A percentile compares a stretch with the other conserved stretches of the same genome.
Conservation (phyloP, 805 yeast species). For the Candida argentea region DNA sequence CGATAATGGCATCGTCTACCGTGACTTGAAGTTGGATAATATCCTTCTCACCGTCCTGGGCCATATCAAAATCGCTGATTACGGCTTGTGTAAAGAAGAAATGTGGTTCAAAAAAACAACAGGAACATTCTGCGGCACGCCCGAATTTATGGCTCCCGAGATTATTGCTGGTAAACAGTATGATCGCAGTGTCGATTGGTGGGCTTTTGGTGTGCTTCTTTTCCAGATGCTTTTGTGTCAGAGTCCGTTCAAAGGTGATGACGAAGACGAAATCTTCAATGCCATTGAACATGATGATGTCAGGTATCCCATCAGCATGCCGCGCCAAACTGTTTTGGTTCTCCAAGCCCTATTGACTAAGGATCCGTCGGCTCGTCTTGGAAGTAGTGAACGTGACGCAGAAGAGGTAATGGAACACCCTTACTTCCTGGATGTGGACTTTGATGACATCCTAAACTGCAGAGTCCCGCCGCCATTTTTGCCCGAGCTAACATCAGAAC, state of each 20-base stretch:
- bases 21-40: slow-evolving; percentile 93
- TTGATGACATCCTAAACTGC: slow-evolving; percentile 70
- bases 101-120: slow-evolving; percentile 84
- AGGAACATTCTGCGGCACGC: slow-evolving; percentile 96
- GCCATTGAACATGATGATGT: slow-evolving; percentile 97
- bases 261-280: slow-evolving; percentile 92
- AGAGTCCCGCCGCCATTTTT: slow-evolving; percentile 80
- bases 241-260: slow-evolving; percentile 96
- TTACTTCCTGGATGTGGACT: slow-evolving; percentile 81
- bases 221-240: slow-evolving; percentile 96
- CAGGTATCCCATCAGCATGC: slow-evolving; percentile 93
- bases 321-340: slow-evolving; percentile 89
- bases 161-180: slow-evolving; percentile 87
- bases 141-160: slow-evolving; percentile 99
- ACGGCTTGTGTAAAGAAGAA: slow-evolving; percentile 91
- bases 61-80: slow-evolving; percentile 93
- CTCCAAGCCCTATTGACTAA: slow-evolving; percentile 85
- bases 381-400: slow-evolving; percentile 84
- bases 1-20: slow-evolving; percentile 89
- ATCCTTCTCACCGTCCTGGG: slow-evolving; percentile 84
- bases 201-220: slow-evolving; percentile 96
- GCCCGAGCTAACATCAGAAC: slow-evolving; percentile 79
- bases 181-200: slow-evolving; percentile 96
- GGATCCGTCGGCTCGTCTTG: slow-evolving; percentile 77
- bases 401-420: slow-evolving; percentile 92